phyloP scores from a whole-genome alignment of 495 filamentous ascomycete species.

The Lichina pygmaea region DNA sequence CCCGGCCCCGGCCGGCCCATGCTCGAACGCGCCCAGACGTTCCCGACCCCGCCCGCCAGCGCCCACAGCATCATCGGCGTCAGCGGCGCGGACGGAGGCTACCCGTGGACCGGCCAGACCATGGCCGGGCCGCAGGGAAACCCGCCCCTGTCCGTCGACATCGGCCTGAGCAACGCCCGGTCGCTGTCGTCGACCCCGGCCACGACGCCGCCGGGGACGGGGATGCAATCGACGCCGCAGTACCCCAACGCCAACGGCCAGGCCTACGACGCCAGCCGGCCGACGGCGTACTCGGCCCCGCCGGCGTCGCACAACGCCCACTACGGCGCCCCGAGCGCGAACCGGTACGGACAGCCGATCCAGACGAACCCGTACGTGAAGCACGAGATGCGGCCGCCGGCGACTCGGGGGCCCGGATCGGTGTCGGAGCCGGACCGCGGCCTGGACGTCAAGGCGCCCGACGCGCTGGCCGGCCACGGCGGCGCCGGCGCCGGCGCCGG shows the following conservation, averaged over 20 bases:
- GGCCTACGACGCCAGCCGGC: conserved; percentile 44
- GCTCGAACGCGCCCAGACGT: conserved; percentile 62
- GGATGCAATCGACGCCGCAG: conserved; percentile 48
- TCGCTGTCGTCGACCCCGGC: conserved; percentile 88
- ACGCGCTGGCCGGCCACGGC: background rate
- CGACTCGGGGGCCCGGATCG: conserved; percentile 25
- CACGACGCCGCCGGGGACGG: conserved; percentile 65
- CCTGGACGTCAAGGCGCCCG: conserved; percentile 28
- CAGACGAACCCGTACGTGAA: conserved; percentile 47
- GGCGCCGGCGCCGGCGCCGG: background rate
- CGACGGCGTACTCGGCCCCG: conserved; percentile 55
- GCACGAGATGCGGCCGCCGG: conserved; percentile 77
- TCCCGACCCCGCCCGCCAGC: conserved; percentile 83
- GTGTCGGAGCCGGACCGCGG: conserved; percentile 31
- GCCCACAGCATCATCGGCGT: conserved; percentile 74
- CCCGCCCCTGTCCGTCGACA: conserved; percentile 54
- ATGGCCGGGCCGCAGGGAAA: conserved; percentile 17
- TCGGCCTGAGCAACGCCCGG: conserved; percentile 47
- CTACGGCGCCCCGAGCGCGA: conserved; percentile 33
- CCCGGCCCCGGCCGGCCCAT: conserved; percentile 27
- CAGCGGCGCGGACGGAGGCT: conserved; percentile 42
- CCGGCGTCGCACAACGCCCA: conserved; percentile 12
- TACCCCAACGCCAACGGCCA: conserved; percentile 33
- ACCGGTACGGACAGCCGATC: conserved; percentile 32
- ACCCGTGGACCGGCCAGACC: conserved; percentile 43